Evolutionary conservation across 768 basidiomycete species (phyloP).

Genomic region (Hericium rajendrae): DNA sequence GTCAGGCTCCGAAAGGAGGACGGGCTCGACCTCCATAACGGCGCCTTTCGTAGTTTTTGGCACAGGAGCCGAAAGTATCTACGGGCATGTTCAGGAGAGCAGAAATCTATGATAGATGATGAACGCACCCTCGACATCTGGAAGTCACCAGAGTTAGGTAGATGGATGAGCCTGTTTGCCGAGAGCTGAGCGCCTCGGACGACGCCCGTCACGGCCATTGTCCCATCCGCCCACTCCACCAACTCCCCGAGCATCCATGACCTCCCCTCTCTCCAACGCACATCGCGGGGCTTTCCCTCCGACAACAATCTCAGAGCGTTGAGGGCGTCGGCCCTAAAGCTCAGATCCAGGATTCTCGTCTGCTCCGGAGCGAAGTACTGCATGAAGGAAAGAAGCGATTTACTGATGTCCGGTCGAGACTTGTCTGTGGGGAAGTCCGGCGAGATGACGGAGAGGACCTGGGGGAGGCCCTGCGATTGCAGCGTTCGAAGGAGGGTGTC

Average conservation of each 20-base stretch:
- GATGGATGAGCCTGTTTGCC: constrained; percentile 76
- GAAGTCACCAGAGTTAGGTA: constrained; percentile 85
- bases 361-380: constrained; percentile 90
- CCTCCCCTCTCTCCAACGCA: constrained; percentile 77
- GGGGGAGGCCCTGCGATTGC: constrained; percentile 86
- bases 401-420: constrained; percentile 56
- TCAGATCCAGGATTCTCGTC: constrained; percentile 65
- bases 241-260: constrained; percentile 69
- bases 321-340: constrained; percentile 50
- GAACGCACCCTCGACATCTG: constrained; percentile 63
- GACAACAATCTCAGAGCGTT: constrained; percentile 70
- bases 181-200: constrained; percentile 74
- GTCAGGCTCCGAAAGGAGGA: constrained; percentile 54
- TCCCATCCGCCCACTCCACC: constrained; percentile 51
- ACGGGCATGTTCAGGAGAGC: neutral
- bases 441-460: constrained; percentile 67
- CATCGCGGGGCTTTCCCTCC: constrained; percentile 73
- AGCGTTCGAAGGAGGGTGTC: constrained; percentile 81
- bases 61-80: constrained; percentile 66
- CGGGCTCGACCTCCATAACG: constrained; percentile 63
- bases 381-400: constrained; percentile 89
- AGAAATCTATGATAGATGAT: neutral
- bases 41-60: constrained; percentile 28
- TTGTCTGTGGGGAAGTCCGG: constrained; percentile 52
- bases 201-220: constrained; percentile 69